Conservation (phyloP, 352 stramenopile species). For the Hyphochytrium catenoides region DNA sequence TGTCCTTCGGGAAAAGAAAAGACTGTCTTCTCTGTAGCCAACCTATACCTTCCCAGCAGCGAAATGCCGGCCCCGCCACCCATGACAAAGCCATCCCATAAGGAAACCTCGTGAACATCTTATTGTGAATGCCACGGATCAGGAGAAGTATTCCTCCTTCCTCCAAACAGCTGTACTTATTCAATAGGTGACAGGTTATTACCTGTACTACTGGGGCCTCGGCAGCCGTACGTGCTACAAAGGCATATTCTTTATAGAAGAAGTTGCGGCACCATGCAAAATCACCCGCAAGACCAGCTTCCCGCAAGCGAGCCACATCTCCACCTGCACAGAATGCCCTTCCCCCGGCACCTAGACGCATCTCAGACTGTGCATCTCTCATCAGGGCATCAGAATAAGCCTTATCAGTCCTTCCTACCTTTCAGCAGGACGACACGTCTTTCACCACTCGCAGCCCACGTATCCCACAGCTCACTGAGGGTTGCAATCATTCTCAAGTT, state of each 20-base stretch:
- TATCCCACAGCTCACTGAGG: too few species aligned
- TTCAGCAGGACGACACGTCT: too few species aligned
- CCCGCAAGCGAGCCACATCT: constrained; percentile 61
- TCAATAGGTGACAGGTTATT: too few species aligned
- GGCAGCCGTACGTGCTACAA: constrained; percentile 56
- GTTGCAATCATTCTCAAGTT: too few species aligned
- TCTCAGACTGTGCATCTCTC: too few species aligned
- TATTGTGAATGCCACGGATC: constrained; percentile 58
- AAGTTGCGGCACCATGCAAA: not conserved
- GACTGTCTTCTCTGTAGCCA: constrained; percentile 88
- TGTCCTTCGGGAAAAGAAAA: constrained; percentile 97
- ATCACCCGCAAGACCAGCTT: not conserved
- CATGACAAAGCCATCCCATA: constrained; percentile 97
- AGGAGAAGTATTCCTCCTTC: constrained; percentile 86
- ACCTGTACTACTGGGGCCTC: too few species aligned
- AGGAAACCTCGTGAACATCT: constrained; percentile 65
- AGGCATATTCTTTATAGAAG: not conserved
- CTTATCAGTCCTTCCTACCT: too few species aligned
- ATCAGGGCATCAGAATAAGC: too few species aligned
- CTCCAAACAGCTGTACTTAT: too few species aligned
- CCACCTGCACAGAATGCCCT: constrained; percentile 85
- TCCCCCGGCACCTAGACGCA: constrained; percentile 31
- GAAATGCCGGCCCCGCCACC: constrained; percentile 90
- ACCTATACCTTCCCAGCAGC: constrained; percentile 85
- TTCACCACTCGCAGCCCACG: too few species aligned